phyloP scores from a whole-genome alignment of 2,329 filamentous ascomycete genomes.

The Penicillium crustosum region DNA sequence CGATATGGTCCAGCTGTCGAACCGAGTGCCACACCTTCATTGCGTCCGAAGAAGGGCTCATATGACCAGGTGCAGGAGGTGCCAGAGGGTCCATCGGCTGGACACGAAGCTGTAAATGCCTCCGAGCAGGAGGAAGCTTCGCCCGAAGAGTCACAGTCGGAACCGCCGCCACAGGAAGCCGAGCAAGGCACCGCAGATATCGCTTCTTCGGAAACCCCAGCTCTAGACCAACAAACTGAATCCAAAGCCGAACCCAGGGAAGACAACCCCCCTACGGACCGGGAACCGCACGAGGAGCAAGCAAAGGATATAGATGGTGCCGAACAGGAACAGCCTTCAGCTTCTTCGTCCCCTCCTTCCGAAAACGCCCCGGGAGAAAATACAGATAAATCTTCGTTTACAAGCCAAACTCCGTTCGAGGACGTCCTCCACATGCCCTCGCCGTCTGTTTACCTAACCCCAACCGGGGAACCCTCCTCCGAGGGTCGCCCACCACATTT shows the following conservation, averaged over 20 bases:
- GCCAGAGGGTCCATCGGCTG: slow-evolving; percentile 12
- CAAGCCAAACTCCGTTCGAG: slow-evolving; percentile 32
- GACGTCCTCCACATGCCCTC: slow-evolving; percentile 46
- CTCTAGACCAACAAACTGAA: slow-evolving; percentile 11
- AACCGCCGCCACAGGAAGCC: slow-evolving; percentile 11
- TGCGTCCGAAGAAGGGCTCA: slow-evolving; percentile 31
- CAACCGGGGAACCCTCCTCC: slow-evolving; percentile 25
- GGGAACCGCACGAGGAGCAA: slow-evolving; percentile 26
- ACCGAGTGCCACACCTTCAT: slow-evolving; percentile 41
- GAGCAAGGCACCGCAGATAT: slow-evolving; percentile 12
- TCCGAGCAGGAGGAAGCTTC: background rate
- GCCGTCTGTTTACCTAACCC: slow-evolving; percentile 36
- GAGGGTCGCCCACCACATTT: slow-evolving; percentile 60
- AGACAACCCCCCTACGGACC: slow-evolving; percentile 14
- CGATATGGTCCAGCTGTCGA: slow-evolving; percentile 50
- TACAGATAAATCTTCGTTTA: slow-evolving; percentile 19
- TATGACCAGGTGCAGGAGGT: slow-evolving; percentile 18
- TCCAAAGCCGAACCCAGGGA: slow-evolving; percentile 15
- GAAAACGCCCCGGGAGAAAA: slow-evolving; percentile 15
- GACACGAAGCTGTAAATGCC: background rate
- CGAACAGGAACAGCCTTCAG: slow-evolving; percentile 12
- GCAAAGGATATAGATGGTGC: slow-evolving; percentile 15
- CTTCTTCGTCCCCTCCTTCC: slow-evolving; percentile 11
- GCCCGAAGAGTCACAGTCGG: slow-evolving; percentile 14
- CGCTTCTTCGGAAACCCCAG: slow-evolving; percentile 12